These are phyloP conservation scores for Batrachochytrium dendrobatidis DNA, from an alignment of 371 early-diverging fungal species.

Conservation along the genomic window DNA sequence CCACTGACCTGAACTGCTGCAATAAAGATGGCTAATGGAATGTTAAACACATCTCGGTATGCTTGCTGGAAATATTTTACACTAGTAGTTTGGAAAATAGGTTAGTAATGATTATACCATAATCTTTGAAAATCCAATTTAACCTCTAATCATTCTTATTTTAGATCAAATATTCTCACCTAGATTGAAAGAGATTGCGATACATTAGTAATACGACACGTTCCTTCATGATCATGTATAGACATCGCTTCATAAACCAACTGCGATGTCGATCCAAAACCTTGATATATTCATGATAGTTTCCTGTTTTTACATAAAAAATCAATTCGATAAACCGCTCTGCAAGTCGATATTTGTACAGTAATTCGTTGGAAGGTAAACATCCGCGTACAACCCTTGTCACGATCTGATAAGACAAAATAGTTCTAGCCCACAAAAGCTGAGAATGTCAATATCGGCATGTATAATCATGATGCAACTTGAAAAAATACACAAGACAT, in stretches of 20 bases:
- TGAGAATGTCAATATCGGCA: too few species aligned
- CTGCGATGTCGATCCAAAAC: not conserved
- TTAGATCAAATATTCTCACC: not conserved
- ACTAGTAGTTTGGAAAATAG: constrained; percentile 1
- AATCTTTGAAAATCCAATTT: not conserved
- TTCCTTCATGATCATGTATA: not conserved
- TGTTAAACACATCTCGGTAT: not conserved
- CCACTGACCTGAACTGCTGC: not conserved
- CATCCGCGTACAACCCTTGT: not conserved
- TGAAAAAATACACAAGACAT: too few species aligned
- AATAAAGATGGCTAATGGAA: not conserved
- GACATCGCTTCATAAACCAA: not conserved
- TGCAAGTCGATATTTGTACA: not conserved
- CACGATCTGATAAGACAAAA: not conserved
- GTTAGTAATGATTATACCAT: too few species aligned
- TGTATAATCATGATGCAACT: too few species aligned
- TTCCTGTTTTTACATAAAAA: not conserved
- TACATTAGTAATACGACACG: not conserved
- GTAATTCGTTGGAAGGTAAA: not conserved
- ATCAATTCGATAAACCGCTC: not conserved
- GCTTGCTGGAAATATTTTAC: not conserved
- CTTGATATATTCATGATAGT: not conserved
- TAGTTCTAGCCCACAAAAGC: too few species aligned
- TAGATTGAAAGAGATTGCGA: not conserved
- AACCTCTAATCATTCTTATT: not conserved